Conservation (phyloP, 2,329 filamentous ascomycete genomes). For the Aspergillus sp. region DNA sequence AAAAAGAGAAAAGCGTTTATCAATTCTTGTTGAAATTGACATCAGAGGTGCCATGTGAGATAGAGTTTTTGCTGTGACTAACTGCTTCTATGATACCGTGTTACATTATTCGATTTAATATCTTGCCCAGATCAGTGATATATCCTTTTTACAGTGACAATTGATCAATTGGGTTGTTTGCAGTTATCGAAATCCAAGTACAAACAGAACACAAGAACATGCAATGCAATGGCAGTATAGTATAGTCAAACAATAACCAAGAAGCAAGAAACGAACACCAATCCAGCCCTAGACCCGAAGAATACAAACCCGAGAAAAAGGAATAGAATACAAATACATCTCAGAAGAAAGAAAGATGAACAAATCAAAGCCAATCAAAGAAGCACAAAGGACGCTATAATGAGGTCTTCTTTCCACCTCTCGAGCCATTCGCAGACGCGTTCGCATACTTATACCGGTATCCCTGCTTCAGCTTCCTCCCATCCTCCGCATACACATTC, state of each 20-base stretch:
- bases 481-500: constrained; percentile 15
- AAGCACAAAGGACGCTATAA: constrained; percentile 3
- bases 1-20: neutral
- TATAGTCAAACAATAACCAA: too few species aligned
- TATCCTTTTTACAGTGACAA: too few species aligned
- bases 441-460: constrained; percentile 33
- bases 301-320: too few species aligned
- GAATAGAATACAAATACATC: too few species aligned
- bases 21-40: neutral
- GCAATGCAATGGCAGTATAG: too few species aligned
- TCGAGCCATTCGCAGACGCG: constrained; percentile 7
- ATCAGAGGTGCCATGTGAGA: neutral
- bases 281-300: too few species aligned
- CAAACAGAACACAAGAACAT: too few species aligned
- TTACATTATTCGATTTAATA: neutral
- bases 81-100: neutral
- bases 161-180: too few species aligned
- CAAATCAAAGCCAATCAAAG: neutral
- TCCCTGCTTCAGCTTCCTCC: constrained; percentile 16
- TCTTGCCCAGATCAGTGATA: neutral
- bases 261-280: too few species aligned
- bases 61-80: neutral
- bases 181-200: too few species aligned
- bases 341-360: too few species aligned
- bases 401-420: constrained; percentile 6